Percentiles rank a stretch among this genome's conserved stretches.
phyloP scores from a whole-genome alignment of 2,329 filamentous ascomycete genomes.

The Pyricularia sp. region DNA sequence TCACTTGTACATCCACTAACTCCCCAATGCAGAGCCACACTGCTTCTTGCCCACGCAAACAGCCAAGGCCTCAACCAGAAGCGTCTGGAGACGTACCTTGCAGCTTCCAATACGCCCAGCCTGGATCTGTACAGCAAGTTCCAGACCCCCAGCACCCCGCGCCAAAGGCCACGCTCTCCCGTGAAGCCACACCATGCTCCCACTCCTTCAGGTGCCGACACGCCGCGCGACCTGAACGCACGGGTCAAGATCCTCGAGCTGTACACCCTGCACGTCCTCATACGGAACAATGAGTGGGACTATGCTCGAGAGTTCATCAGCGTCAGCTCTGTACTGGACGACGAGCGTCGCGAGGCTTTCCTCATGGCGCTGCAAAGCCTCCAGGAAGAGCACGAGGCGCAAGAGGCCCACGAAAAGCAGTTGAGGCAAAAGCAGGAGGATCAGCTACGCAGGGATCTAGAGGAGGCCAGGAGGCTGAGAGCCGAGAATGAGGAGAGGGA shows the following conservation, averaged over 20 bases:
- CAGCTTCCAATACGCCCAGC: conserved; percentile 62
- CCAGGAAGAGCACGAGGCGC: conserved; percentile 71
- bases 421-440: conserved; percentile 48
- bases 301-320: conserved; percentile 87
- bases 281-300: conserved; percentile 91
- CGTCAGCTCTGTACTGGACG: conserved; percentile 78
- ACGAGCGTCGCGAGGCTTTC: conserved; percentile 84
- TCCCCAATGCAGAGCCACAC: conserved; percentile 57
- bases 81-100: conserved; percentile 80
- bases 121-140: conserved; percentile 63
- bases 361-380: conserved; percentile 75
- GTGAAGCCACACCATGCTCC: conserved; percentile 25
- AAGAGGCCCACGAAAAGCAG: conserved; percentile 56
- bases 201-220: conserved; percentile 57
- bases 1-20: neutral
- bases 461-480: conserved; percentile 44
- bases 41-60: conserved; percentile 82
- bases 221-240: conserved; percentile 73
- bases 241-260: conserved; percentile 89
- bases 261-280: conserved; percentile 90
- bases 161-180: conserved; percentile 32
- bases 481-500: conserved; percentile 52
- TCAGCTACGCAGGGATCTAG: conserved; percentile 43
- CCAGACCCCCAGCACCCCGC: conserved; percentile 26
- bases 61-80: conserved; percentile 79